Conservation (phyloP, 148 eudicot species). For the Rheum nobile region DNA sequence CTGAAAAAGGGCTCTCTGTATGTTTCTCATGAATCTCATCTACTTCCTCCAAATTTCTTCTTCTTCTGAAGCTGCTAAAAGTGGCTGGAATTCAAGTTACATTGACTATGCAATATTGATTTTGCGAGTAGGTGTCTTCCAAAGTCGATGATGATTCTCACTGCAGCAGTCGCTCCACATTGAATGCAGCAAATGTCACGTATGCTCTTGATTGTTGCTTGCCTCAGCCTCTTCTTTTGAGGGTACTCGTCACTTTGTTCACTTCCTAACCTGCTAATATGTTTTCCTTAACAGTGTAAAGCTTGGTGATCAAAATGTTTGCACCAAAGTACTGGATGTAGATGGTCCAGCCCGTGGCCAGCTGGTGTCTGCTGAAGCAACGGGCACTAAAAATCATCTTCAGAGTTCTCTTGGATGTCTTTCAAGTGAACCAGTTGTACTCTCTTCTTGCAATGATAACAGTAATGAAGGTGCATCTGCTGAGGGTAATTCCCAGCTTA, state of each 20-base stretch:
- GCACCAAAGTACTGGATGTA: neutral
- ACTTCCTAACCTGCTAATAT: neutral
- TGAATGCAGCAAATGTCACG: conserved; percentile 12
- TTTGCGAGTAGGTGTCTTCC: neutral
- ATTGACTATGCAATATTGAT: neutral
- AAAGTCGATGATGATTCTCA: conserved; percentile 11
- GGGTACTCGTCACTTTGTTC: neutral
- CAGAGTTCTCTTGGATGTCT: conserved; percentile 11
- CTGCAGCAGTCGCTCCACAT: conserved; percentile 7
- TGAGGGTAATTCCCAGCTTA: conserved; percentile 26
- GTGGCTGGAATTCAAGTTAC: neutral
- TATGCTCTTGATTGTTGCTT: conserved; percentile 10
- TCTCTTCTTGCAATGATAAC: conserved; percentile 15
- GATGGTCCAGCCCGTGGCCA: neutral
- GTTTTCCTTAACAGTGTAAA: conserved; percentile 16
- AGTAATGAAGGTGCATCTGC: conserved; percentile 17
- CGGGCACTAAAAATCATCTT: neutral
- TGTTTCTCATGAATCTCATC: neutral
- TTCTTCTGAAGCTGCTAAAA: neutral
- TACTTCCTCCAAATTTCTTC: neutral
- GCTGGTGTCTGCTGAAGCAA: neutral
- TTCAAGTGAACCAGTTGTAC: conserved; percentile 16
- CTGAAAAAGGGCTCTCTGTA: neutral
- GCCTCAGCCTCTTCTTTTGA: neutral
- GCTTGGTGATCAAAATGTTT: neutral